These are phyloP conservation scores for Scenedesmus sp. DNA, from an alignment of 163 green algal genomes.

Conservation along the genomic window DNA sequence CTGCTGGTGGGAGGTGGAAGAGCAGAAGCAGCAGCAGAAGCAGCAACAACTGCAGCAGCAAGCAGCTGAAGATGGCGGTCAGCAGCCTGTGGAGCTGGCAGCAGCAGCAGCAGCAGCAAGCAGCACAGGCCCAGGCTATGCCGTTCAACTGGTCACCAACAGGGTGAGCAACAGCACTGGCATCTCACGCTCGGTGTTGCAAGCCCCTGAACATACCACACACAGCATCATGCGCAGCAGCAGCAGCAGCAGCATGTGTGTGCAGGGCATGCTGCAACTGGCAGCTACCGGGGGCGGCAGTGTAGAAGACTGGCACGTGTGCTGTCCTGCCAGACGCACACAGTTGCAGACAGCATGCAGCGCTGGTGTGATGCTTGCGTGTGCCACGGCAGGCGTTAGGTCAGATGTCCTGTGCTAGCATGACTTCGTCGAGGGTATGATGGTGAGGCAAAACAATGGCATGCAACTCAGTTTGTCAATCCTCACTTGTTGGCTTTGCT, in stretches of 20 bases:
- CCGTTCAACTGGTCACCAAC: conserved; percentile 61
- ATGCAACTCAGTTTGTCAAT: too few relatives aligned
- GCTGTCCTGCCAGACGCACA: neutral
- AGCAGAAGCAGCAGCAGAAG: conserved; percentile 37
- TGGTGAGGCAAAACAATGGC: too few relatives aligned
- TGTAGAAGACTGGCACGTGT: neutral
- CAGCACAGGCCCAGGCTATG: neutral
- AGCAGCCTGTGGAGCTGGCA: neutral
- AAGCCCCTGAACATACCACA: neutral
- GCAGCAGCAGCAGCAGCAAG: conserved; percentile 20
- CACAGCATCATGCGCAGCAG: neutral
- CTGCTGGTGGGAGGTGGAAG: conserved; percentile 80
- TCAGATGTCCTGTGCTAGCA: too few relatives aligned
- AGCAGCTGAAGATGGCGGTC: neutral
- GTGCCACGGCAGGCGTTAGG: too few relatives aligned
- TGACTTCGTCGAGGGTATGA: too few relatives aligned
- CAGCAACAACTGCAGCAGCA: conserved; percentile 28
- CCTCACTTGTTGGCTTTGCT: too few relatives aligned
- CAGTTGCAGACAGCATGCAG: neutral
- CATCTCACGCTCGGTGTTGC: neutral
- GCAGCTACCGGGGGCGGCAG: too few relatives aligned
- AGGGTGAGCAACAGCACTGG: conserved; percentile 12
- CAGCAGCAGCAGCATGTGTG: neutral
- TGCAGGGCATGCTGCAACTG: neutral
- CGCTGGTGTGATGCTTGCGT: too few relatives aligned